These are phyloP conservation scores for Urochloa ruziziensis DNA, from an alignment of 176 grass and related monocot genomes.

Conservation along the genomic window DNA sequence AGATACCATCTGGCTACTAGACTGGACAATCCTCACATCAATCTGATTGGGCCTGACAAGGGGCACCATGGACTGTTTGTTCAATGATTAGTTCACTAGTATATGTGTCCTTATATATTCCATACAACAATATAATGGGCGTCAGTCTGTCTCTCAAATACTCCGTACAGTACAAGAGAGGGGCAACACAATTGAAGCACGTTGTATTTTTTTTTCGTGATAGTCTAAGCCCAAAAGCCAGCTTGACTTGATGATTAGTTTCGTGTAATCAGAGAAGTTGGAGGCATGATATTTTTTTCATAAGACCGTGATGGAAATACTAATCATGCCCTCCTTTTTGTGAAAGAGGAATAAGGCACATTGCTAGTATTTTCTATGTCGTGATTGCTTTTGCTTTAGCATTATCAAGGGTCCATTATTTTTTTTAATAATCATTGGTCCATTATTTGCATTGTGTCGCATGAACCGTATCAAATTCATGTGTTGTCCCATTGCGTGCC, in stretches of 20 bases:
- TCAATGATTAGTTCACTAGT: background rate
- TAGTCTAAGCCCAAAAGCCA: background rate
- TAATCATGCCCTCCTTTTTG: background rate
- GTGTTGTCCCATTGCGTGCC: background rate
- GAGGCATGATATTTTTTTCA: background rate
- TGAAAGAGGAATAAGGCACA: background rate
- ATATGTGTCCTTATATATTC: background rate
- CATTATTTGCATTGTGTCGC: background rate
- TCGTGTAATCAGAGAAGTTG: background rate
- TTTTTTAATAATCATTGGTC: background rate
- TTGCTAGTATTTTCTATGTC: background rate
- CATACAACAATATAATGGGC: background rate
- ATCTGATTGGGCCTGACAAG: background rate
- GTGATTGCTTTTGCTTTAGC: background rate
- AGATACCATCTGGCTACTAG: background rate
- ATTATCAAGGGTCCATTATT: background rate
- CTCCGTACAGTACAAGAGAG: no score
- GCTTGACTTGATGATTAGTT: background rate
- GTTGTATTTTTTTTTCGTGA: background rate
- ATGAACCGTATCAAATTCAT: background rate
- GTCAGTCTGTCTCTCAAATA: background rate
- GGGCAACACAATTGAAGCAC: background rate
- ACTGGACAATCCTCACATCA: background rate
- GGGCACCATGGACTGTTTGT: background rate
- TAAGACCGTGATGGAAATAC: background rate